Percentiles rank a stretch among this genome's conserved stretches.
Conservation (phyloP, 768 basidiomycete species). For the Russula earlei region DNA sequence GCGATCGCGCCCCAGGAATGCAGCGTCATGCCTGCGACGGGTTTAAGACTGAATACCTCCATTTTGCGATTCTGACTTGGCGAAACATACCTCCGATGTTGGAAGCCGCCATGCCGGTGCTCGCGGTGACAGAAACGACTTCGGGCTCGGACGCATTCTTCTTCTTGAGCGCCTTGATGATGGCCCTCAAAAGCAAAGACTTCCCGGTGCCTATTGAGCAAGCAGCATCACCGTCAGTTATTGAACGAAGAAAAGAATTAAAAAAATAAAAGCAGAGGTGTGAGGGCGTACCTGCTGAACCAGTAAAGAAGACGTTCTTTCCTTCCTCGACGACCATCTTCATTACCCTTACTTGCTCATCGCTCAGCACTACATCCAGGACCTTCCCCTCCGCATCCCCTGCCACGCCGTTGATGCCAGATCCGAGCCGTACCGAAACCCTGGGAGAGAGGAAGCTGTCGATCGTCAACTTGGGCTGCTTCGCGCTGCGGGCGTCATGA, state of each 20-base stretch:
- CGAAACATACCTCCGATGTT: constrained; percentile 48
- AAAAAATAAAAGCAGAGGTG: not conserved
- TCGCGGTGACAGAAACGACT: constrained; percentile 47
- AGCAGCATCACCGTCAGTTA: not conserved
- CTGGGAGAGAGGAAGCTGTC: constrained; percentile 29
- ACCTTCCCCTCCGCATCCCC: constrained; percentile 16
- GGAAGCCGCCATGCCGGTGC: constrained; percentile 57
- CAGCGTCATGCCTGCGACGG: constrained; percentile 41
- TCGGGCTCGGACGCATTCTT: constrained; percentile 37
- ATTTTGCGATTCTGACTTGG: constrained; percentile 14
- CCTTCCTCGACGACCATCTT: constrained; percentile 45
- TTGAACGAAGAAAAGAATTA: not conserved
- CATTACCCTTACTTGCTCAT: constrained; percentile 45
- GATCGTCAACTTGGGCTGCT: constrained; percentile 28
- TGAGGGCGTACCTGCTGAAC: constrained; percentile 46
- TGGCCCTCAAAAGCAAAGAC: constrained; percentile 47
- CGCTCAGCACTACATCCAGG: constrained; percentile 37
- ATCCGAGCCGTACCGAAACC: constrained; percentile 16
- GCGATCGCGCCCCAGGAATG: constrained; percentile 57
- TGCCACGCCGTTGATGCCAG: constrained; percentile 13
- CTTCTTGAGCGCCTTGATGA: constrained; percentile 42
- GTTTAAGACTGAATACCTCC: constrained; percentile 16
- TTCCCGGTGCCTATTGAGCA: constrained; percentile 49
- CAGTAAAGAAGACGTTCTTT: constrained; percentile 59
- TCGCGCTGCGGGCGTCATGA: constrained; percentile 16